A percentile compares a stretch with the other conserved stretches of the same genome.
These are phyloP conservation scores for Phytophthora meadii DNA, from an alignment of 352 stramenopile species.

Conservation along the genomic window DNA sequence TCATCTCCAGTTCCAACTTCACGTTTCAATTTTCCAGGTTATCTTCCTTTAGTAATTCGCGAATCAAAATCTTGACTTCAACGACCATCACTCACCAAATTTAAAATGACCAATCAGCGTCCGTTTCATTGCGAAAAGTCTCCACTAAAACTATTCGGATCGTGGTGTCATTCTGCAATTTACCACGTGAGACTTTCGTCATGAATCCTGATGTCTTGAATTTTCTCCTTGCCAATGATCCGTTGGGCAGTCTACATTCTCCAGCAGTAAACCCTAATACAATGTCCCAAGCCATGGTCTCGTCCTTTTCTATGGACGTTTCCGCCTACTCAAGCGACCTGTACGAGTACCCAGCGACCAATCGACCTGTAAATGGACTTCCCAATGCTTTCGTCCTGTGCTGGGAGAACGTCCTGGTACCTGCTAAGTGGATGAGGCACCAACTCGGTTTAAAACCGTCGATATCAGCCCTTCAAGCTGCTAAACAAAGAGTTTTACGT, in stretches of 20 bases:
- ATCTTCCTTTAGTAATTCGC: too few species aligned
- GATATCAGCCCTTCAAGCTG: conserved; percentile 43
- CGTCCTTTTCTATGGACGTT: conserved; percentile 71
- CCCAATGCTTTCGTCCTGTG: conserved; percentile 70
- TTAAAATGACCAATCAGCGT: conserved; percentile 29
- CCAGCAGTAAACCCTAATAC: conserved; percentile 23
- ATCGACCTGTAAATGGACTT: conserved; percentile 28
- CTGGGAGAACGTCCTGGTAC: conserved; percentile 74
- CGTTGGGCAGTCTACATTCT: background rate
- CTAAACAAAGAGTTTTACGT: conserved; percentile 55
- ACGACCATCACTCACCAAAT: conserved; percentile 10
- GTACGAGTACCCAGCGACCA: conserved; percentile 55
- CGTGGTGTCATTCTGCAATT: conserved; percentile 22
- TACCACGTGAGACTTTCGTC: conserved; percentile 3
- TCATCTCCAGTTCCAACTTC: conserved; percentile 31
- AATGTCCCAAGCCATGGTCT: conserved; percentile 61
- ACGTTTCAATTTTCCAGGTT: conserved; percentile 13
- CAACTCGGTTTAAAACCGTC: conserved; percentile 56
- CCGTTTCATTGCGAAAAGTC: conserved; percentile 13
- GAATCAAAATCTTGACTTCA: conserved; percentile 5
- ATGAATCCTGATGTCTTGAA: conserved; percentile 45
- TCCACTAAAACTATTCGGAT: background rate
- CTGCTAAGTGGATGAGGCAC: conserved; percentile 70
- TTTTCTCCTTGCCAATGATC: conserved; percentile 36
- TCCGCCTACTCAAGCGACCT: conserved; percentile 62